phyloP scores from a whole-genome alignment of 2,329 filamentous ascomycete species.

The Trichoderma endophyticum region DNA sequence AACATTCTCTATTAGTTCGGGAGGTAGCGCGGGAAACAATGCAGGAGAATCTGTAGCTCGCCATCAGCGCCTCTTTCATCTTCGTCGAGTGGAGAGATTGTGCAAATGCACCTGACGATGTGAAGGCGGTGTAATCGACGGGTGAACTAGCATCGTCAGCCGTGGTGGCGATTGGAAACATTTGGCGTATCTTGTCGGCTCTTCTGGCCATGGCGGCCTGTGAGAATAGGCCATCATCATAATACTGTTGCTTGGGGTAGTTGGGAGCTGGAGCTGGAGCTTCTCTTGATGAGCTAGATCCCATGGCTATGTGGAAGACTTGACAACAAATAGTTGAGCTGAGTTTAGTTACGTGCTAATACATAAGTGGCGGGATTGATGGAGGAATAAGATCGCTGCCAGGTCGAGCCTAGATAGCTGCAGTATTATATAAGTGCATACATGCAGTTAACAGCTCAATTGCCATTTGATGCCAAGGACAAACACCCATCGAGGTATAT shows the following conservation, averaged over 20 bases:
- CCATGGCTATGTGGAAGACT: background rate
- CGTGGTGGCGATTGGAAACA: background rate
- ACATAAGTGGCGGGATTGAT: background rate
- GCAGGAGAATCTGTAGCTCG: background rate
- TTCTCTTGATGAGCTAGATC: background rate
- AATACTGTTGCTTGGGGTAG: background rate
- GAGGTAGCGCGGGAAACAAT: background rate
- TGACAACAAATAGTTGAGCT: background rate
- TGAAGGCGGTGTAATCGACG: background rate
- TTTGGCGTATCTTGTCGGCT: background rate
- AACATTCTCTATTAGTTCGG: background rate
- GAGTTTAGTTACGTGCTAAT: background rate
- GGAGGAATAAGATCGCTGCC: background rate
- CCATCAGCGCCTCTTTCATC: background rate
- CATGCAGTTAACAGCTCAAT: too few species aligned
- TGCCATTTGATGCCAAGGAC: too few species aligned
- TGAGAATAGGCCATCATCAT: background rate
- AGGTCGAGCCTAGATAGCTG: too few species aligned
- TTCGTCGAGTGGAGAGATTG: background rate
- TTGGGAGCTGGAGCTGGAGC: background rate
- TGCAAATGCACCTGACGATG: background rate
- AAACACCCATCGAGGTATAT: background rate
- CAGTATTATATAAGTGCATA: too few species aligned
- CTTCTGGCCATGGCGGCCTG: background rate
- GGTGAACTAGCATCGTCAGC: background rate